A percentile compares a stretch with the other conserved stretches of the same genome.
Evolutionary conservation across 768 basidiomycete species (phyloP).

Genomic region (Lactarius tabidus): DNA sequence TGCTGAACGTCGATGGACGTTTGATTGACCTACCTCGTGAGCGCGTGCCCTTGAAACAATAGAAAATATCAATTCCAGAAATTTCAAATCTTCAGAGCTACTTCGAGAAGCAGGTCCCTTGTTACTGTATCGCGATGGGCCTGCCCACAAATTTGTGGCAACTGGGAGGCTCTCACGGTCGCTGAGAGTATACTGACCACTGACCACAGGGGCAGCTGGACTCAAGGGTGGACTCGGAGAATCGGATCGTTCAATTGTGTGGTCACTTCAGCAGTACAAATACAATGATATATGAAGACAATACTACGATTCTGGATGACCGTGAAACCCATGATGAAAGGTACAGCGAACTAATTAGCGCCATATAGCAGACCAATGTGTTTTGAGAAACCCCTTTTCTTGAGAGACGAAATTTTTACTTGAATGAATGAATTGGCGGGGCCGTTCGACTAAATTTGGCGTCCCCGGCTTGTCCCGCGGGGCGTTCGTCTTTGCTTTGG

Average conservation of each 20-base stretch:
- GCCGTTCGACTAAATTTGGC: not conserved
- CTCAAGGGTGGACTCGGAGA: not conserved
- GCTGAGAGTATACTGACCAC: not conserved
- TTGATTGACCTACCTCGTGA: too few species aligned
- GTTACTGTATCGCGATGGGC: not conserved
- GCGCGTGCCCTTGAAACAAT: too few species aligned
- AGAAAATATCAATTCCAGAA: too few species aligned
- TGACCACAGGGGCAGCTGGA: not conserved
- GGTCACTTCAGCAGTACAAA: conserved; percentile 9
- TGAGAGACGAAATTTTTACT: not conserved
- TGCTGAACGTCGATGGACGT: too few species aligned
- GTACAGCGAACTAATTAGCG: not conserved
- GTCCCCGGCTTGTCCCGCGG: not conserved
- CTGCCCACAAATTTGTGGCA: not conserved
- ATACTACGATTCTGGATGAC: not conserved
- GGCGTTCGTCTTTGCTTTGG: conserved; percentile 4
- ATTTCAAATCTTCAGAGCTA: too few species aligned
- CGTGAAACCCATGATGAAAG: not conserved
- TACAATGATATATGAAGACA: conserved; percentile 15
- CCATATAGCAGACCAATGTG: not conserved
- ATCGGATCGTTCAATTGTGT: not conserved
- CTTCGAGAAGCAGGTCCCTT: not conserved
- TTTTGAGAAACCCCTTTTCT: conserved; percentile 1
- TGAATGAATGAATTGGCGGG: not conserved
- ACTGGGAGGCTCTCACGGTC: not conserved